phyloP scores from a whole-genome alignment of 164 flowering plant species.

The Stephania yunnanensis region DNA sequence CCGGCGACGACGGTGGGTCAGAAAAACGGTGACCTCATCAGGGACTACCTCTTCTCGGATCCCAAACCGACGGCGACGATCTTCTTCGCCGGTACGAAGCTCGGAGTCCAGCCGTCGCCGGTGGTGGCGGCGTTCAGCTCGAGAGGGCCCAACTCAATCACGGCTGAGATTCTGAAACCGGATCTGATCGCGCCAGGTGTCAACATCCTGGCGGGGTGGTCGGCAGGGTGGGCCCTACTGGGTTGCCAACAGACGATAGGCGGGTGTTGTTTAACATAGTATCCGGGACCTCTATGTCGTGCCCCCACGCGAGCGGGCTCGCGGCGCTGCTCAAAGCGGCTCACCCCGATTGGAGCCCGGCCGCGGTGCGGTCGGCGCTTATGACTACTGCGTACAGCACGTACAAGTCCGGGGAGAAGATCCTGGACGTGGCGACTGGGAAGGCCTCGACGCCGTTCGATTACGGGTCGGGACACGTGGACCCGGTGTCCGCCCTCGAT shows the following conservation, averaged over 20 bases:
- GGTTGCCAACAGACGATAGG: slow-evolving; percentile 39
- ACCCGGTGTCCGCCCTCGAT: slow-evolving; percentile 64
- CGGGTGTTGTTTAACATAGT: slow-evolving; percentile 61
- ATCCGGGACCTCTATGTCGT: slow-evolving; percentile 91
- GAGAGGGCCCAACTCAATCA: slow-evolving; percentile 65
- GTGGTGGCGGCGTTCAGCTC: slow-evolving; percentile 76
- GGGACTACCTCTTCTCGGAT: slow-evolving; percentile 41
- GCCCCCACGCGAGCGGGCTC: slow-evolving; percentile 78
- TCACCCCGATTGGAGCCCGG: slow-evolving; percentile 84
- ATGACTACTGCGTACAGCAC: slow-evolving; percentile 76
- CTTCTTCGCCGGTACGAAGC: slow-evolving; percentile 40
- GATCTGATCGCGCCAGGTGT: slow-evolving; percentile 91
- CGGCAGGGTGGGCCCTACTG: slow-evolving; percentile 63
- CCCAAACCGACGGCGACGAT: slow-evolving; percentile 56
- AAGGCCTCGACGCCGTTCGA: slow-evolving; percentile 66
- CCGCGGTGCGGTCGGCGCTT: slow-evolving; percentile 68
- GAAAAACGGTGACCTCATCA: slow-evolving; percentile 45
- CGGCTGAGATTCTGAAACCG: slow-evolving; percentile 70
- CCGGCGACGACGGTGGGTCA: slow-evolving; percentile 61
- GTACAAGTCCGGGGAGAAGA: slow-evolving; percentile 39
- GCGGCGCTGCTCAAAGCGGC: slow-evolving; percentile 67
- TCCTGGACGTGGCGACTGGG: slow-evolving; percentile 54
- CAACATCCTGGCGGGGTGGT: slow-evolving; percentile 83
- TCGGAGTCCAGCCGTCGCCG: slow-evolving; percentile 70
- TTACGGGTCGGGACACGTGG: slow-evolving; percentile 78